phyloP scores from a whole-genome alignment of 257 asterid species.

The Jasminum sambac region DNA sequence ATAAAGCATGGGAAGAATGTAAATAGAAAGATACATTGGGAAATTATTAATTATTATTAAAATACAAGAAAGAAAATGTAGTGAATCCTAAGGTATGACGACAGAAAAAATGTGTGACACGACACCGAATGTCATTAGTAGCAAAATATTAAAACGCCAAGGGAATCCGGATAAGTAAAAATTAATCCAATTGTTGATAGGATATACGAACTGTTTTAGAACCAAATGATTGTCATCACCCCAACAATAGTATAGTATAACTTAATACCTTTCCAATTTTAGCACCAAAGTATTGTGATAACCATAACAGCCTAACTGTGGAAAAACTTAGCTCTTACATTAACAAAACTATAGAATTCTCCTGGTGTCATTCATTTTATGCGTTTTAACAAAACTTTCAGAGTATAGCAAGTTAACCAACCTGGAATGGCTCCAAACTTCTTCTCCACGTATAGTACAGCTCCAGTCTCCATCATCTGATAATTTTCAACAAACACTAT shows the following conservation, averaged over 20 bases:
- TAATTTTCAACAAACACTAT: conserved; percentile 24
- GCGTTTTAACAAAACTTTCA: neutral
- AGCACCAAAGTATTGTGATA: too few relatives aligned
- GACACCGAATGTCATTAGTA: neutral
- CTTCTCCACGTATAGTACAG: conserved; percentile 41
- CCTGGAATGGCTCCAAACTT: conserved; percentile 77
- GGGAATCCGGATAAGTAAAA: neutral
- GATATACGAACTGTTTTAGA: neutral
- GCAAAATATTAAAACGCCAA: neutral
- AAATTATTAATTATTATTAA: neutral
- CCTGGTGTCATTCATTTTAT: neutral
- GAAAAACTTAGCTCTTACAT: neutral
- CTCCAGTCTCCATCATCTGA: conserved; percentile 56
- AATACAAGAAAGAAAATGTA: neutral
- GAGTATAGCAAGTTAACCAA: conserved; percentile 24
- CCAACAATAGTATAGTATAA: too few relatives aligned
- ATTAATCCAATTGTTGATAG: neutral
- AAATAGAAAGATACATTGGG: neutral
- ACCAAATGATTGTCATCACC: neutral
- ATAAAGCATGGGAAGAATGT: neutral
- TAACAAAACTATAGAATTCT: neutral
- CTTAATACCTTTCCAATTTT: too few relatives aligned
- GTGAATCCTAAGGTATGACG: neutral
- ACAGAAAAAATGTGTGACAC: neutral
- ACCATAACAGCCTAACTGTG: too few relatives aligned